phyloP scores from a whole-genome alignment of 495 filamentous ascomycete species.

The Penicillium parvum region DNA sequence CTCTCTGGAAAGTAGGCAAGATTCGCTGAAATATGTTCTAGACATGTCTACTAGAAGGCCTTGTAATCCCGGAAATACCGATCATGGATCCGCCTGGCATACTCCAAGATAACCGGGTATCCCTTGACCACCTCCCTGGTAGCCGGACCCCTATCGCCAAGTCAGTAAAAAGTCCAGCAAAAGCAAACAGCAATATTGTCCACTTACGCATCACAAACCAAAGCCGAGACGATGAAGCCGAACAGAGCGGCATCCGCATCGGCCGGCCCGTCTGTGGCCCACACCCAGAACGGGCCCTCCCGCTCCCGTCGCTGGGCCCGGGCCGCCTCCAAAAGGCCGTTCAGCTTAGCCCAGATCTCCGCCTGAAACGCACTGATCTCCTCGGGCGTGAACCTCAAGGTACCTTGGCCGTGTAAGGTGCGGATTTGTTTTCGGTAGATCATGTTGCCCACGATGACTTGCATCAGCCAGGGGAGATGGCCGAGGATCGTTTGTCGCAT shows the following conservation, averaged over 20 bases:
- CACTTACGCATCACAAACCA: conserved; percentile 55
- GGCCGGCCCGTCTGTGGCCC: conserved; percentile 50
- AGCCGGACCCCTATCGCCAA: conserved; percentile 39
- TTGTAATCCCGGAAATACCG: conserved; percentile 57
- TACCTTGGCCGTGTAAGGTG: conserved; percentile 53
- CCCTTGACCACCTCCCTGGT: conserved; percentile 37
- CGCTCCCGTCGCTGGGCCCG: conserved; percentile 9
- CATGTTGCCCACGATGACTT: conserved; percentile 49
- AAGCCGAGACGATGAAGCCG: conserved; percentile 48
- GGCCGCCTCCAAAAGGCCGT: conserved; percentile 30
- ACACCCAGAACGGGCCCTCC: conserved; percentile 50
- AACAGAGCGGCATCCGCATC: conserved; percentile 55
- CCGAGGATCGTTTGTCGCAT: conserved; percentile 52
- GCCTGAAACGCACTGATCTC: conserved; percentile 43
- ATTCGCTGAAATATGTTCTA: neutral
- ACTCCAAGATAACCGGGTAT: conserved; percentile 50
- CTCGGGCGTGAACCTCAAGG: conserved; percentile 41
- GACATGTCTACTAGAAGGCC: conserved; percentile 18
- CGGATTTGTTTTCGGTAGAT: conserved; percentile 38
- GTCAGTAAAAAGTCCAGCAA: neutral
- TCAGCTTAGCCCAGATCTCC: conserved; percentile 52
- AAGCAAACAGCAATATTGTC: neutral
- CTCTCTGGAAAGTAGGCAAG: too few relatives aligned
- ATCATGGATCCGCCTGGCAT: conserved; percentile 53
- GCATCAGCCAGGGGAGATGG: conserved; percentile 46